phyloP scores from a whole-genome alignment of 2,329 filamentous ascomycete species.

The Paracorniculantispora psalliotae region DNA sequence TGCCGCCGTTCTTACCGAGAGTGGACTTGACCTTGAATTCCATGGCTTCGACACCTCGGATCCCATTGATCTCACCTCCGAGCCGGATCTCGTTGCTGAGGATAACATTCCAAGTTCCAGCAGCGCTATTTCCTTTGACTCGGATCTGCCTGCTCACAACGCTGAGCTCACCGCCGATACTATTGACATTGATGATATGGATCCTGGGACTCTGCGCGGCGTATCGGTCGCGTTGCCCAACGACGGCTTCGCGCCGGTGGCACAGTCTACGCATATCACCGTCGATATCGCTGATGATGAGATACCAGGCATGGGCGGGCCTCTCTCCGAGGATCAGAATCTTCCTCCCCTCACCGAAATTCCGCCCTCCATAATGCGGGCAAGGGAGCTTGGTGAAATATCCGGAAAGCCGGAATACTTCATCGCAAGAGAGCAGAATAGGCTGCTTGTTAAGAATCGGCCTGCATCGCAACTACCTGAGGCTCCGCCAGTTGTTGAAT shows the following conservation, averaged over 20 bases:
- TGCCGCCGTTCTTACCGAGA: background rate
- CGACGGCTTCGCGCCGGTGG: background rate
- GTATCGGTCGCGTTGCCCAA: background rate
- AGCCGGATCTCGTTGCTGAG: constrained; percentile 2
- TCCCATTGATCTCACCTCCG: constrained; percentile 10
- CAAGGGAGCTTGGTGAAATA: constrained; percentile 19
- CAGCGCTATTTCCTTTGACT: background rate
- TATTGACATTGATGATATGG: background rate
- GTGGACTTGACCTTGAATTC: background rate
- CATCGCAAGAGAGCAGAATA: constrained; percentile 35
- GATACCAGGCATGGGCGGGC: background rate
- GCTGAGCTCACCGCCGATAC: background rate
- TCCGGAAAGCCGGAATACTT: constrained; percentile 37
- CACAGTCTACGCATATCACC: background rate
- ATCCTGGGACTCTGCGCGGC: background rate
- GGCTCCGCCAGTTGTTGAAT: background rate
- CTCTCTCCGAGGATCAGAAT: background rate
- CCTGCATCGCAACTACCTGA: background rate
- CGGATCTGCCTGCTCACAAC: background rate
- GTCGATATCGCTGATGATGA: background rate
- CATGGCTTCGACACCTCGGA: constrained; percentile 2
- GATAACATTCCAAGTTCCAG: background rate
- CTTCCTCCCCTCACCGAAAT: constrained; percentile 26
- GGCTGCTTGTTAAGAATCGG: background rate
- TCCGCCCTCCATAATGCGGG: background rate